A percentile compares a stretch with the other conserved stretches of the same genome.
These are phyloP conservation scores for Aeschynomene evenia DNA, from an alignment of 306 rosid genomes.

Conservation along the genomic window DNA sequence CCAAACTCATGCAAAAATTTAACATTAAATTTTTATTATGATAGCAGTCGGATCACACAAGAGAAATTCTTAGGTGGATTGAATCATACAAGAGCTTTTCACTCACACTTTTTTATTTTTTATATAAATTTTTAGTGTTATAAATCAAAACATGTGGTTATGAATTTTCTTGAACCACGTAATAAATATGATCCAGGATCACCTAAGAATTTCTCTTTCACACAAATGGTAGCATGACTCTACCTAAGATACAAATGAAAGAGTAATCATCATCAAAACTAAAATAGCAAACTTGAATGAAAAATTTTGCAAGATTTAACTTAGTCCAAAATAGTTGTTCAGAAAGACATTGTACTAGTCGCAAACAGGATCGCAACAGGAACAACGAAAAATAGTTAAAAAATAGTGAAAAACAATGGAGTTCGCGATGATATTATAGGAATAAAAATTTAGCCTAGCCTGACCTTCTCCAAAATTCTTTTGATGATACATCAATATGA, in stretches of 20 bases:
- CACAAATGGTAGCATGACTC: background rate
- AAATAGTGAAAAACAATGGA: too few relatives aligned
- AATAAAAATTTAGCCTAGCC: background rate
- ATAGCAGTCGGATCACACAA: too few relatives aligned
- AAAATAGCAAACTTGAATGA: background rate
- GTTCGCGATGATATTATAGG: background rate
- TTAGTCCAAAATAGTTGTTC: background rate
- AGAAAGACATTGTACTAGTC: background rate
- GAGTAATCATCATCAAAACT: background rate
- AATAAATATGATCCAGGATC: too few relatives aligned
- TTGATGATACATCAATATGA: background rate
- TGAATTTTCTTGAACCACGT: too few relatives aligned
- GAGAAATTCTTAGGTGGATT: too few relatives aligned
- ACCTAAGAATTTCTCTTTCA: too few relatives aligned
- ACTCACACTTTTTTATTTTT: too few relatives aligned
- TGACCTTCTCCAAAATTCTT: slow-evolving; percentile 4
- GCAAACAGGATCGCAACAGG: too few relatives aligned
- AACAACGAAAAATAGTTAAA: too few relatives aligned
- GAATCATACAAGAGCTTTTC: too few relatives aligned
- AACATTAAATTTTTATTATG: background rate
- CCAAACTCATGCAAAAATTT: background rate
- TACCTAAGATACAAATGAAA: background rate
- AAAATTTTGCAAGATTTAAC: background rate
- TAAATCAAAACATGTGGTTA: too few relatives aligned
- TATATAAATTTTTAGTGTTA: too few relatives aligned